These are phyloP conservation scores for Stereum hirsutum DNA, from an alignment of 1,284 basidiomycete species.

Conservation along the genomic window DNA sequence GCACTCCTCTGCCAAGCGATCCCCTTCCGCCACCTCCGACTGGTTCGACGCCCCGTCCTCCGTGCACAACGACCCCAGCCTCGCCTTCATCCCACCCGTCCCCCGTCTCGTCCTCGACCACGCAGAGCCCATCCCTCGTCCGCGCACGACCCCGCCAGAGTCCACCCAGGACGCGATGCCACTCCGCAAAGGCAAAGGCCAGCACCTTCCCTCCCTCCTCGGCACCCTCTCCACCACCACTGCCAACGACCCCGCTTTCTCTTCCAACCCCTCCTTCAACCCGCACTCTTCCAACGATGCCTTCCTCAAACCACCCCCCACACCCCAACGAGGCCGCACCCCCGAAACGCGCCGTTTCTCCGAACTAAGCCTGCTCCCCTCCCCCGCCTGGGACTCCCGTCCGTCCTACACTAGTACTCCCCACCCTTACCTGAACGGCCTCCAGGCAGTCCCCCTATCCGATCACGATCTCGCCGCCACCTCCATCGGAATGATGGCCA, in stretches of 20 bases:
- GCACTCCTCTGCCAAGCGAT: too few species aligned
- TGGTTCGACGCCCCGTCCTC: slow-evolving; percentile 6
- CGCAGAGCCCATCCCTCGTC: slow-evolving; percentile 3
- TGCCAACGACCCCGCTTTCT: slow-evolving; percentile 27
- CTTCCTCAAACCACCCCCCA: not conserved
- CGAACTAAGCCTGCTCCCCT: too few species aligned
- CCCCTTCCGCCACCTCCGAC: slow-evolving; percentile 2
- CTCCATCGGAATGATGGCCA: too few species aligned
- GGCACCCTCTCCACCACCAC: slow-evolving; percentile 7
- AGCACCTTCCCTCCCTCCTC: slow-evolving; percentile 8
- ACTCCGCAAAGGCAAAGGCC: slow-evolving; percentile 8
- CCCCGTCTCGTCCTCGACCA: slow-evolving; percentile 5
- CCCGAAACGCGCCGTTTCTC: too few species aligned
- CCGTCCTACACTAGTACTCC: too few species aligned
- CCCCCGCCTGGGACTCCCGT: too few species aligned
- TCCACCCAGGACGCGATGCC: not conserved
- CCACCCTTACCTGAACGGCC: too few species aligned
- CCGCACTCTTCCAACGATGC: slow-evolving; percentile 18
- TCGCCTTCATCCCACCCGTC: slow-evolving; percentile 7
- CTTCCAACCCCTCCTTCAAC: slow-evolving; percentile 23
- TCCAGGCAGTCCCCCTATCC: too few species aligned
- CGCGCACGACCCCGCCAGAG: not conserved
- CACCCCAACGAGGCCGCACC: too few species aligned
- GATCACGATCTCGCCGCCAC: too few species aligned
- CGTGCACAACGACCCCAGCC: slow-evolving; percentile 6